These are phyloP conservation scores for Pseudogymnoascus sp. DNA, from an alignment of 2,329 filamentous ascomycete genomes.

Conservation along the genomic window DNA sequence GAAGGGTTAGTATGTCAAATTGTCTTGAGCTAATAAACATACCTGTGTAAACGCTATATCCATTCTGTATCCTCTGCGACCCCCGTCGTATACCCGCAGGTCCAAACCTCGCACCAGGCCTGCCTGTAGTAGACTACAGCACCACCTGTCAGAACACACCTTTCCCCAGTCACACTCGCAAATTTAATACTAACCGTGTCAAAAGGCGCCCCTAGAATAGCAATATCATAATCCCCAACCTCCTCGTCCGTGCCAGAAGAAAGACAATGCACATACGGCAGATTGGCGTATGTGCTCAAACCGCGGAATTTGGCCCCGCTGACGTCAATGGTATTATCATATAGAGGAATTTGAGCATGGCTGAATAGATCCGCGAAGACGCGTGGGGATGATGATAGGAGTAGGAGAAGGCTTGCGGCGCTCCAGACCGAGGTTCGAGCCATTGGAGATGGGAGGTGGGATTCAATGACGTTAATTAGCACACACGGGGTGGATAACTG, in stretches of 20 bases:
- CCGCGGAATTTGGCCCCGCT: constrained; percentile 9
- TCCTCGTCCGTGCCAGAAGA: not conserved
- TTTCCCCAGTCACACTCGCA: not conserved
- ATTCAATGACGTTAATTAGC: not conserved
- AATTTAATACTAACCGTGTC: constrained; percentile 34
- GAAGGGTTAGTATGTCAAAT: constrained; percentile 19
- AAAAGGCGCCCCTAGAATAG: constrained; percentile 42
- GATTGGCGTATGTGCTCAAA: constrained; percentile 14
- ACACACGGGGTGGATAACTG: not conserved
- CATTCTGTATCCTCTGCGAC: constrained; percentile 24
- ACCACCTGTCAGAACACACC: not conserved
- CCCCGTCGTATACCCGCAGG: constrained; percentile 29
- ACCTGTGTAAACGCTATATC: constrained; percentile 38
- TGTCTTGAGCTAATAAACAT: constrained; percentile 12
- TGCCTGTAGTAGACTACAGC: constrained; percentile 16
- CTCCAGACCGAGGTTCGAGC: not conserved
- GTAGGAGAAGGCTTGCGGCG: not conserved
- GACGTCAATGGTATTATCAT: not conserved
- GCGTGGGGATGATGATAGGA: not conserved
- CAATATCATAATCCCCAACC: constrained; percentile 22
- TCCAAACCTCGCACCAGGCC: constrained; percentile 32
- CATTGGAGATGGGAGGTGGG: not conserved
- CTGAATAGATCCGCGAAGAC: not conserved
- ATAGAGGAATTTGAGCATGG: not conserved
- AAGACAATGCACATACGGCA: constrained; percentile 14